These are phyloP conservation scores for Talaromyces piceae DNA, from an alignment of 2,329 filamentous ascomycete genomes.

Conservation along the genomic window DNA sequence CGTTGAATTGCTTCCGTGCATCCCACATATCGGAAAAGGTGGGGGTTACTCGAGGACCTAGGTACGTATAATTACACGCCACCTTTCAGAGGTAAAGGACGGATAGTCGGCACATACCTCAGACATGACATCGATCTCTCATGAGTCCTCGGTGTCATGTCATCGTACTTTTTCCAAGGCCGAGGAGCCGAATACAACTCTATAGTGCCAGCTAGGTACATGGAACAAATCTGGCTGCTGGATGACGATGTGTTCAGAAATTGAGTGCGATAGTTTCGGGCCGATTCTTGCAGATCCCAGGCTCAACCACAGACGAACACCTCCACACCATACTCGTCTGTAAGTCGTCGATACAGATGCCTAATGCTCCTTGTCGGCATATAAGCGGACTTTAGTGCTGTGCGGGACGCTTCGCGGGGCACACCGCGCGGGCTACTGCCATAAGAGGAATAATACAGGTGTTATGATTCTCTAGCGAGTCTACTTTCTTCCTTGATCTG, in stretches of 20 bases:
- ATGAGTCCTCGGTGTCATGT: background rate
- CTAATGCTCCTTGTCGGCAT: background rate
- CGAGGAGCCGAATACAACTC: background rate
- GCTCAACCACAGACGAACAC: background rate
- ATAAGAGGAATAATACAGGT: background rate
- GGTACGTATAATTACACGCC: background rate
- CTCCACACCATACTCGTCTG: background rate
- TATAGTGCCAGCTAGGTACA: no score
- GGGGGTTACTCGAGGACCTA: background rate
- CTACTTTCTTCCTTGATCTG: no score
- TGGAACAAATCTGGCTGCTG: no score
- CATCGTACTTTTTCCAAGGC: background rate
- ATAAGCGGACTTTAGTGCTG: background rate
- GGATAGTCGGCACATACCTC: background rate
- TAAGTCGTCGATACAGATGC: no score
- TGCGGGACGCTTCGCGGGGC: background rate
- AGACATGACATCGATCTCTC: background rate
- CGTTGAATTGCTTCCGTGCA: no score
- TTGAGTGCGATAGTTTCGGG: background rate
- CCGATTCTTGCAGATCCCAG: background rate
- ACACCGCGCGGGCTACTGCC: background rate
- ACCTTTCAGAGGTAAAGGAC: background rate
- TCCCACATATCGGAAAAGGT: background rate
- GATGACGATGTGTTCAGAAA: no score
- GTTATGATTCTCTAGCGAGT: no score